These are phyloP conservation scores for Macrophomina tecta DNA, from an alignment of 2,329 filamentous ascomycete species.

Conservation along the genomic window DNA sequence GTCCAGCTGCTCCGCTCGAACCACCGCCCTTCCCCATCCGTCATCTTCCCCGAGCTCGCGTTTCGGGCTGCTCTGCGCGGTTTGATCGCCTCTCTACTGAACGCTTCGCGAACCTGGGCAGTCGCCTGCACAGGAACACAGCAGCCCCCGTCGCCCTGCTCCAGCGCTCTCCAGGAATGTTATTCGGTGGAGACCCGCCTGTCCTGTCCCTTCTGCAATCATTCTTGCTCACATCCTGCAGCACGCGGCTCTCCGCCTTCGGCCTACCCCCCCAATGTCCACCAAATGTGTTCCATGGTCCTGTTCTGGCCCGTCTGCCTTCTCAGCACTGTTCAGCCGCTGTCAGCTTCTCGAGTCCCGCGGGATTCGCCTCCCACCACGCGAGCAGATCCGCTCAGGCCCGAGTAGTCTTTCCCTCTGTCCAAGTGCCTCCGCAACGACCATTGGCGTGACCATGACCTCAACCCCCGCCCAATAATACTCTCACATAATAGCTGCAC, in stretches of 20 bases:
- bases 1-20: neutral
- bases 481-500: constrained; percentile 3
- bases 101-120: neutral
- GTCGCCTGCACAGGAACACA: neutral
- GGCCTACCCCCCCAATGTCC: neutral
- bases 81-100: constrained; percentile 21
- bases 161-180: constrained; percentile 11
- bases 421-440: neutral
- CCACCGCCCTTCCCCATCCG: neutral
- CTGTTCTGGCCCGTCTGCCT: constrained; percentile 5
- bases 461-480: constrained; percentile 12
- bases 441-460: neutral
- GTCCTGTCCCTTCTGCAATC: neutral
- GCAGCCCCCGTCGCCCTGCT: no score
- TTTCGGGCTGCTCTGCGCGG: constrained; percentile 17
- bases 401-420: constrained; percentile 18
- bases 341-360: neutral
- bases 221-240: neutral
- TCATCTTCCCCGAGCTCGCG: neutral
- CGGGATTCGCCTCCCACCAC: constrained; percentile 17
- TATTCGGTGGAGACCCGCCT: constrained; percentile 9
- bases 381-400: constrained; percentile 18
- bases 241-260: neutral
- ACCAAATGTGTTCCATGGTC: neutral
- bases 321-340: constrained; percentile 12